Conservation (phyloP, 192 early-diverging fungal species). For the Podila minutissima region DNA sequence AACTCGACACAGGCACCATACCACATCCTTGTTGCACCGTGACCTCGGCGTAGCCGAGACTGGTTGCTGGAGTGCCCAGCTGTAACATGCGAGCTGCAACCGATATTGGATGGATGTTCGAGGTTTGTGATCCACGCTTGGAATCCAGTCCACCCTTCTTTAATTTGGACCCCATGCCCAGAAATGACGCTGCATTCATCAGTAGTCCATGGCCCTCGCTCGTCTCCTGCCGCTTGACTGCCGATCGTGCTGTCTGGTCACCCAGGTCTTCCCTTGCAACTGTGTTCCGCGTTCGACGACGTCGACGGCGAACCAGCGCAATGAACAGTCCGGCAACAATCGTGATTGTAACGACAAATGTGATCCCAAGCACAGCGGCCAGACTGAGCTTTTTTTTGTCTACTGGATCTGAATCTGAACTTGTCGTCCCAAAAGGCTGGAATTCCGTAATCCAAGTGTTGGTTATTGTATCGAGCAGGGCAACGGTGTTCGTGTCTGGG, state of each 20-base stretch:
- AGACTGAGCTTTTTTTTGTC: constrained; percentile 5
- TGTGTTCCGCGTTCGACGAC: constrained; percentile 30
- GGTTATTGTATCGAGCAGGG: constrained; percentile 23
- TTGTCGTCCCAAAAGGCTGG: constrained; percentile 9
- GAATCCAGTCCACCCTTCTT: neutral
- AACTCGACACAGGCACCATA: constrained; percentile 36
- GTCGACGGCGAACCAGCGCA: constrained; percentile 31
- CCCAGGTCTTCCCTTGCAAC: constrained; percentile 32
- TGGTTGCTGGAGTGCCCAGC: constrained; percentile 32
- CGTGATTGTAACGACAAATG: constrained; percentile 19
- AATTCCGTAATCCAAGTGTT: constrained; percentile 36
- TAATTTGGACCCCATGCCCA: neutral
- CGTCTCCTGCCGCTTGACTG: constrained; percentile 11
- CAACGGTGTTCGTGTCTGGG: constrained; percentile 7
- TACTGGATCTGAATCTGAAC: neutral
- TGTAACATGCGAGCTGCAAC: constrained; percentile 37
- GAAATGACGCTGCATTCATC: neutral
- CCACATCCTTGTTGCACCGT: constrained; percentile 42
- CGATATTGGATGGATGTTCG: constrained; percentile 23
- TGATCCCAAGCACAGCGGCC: constrained; percentile 36
- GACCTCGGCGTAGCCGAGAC: constrained; percentile 42
- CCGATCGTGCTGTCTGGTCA: constrained; percentile 29
- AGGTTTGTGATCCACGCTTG: constrained; percentile 36
- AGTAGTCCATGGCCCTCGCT: constrained; percentile 6
- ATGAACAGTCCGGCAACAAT: constrained; percentile 31